Evolutionary conservation across 2,329 filamentous ascomycete genomes (phyloP).

Genomic region (Botrytis squamosa): DNA sequence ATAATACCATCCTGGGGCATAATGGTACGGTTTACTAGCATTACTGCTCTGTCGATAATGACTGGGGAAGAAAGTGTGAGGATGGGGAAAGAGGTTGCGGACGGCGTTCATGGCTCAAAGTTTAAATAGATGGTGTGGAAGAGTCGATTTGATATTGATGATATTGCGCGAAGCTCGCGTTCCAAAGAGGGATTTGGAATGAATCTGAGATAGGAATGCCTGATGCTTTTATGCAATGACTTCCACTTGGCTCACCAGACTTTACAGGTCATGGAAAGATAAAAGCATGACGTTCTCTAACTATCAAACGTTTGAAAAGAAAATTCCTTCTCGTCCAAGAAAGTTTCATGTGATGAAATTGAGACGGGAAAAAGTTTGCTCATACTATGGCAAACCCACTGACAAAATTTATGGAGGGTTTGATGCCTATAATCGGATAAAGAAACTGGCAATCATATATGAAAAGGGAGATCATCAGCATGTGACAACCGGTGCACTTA

Average conservation of each 20-base stretch:
- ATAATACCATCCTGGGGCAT: not conserved
- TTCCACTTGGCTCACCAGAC: not conserved
- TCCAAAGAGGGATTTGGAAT: not conserved
- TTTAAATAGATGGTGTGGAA: too few relatives aligned
- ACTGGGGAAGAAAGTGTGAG: not conserved
- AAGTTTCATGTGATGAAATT: not conserved
- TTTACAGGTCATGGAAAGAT: not conserved
- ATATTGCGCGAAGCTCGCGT: not conserved
- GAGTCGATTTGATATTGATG: not conserved
- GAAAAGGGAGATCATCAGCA: not conserved
- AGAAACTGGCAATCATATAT: not conserved
- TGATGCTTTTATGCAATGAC: not conserved
- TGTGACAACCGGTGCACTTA: not conserved
- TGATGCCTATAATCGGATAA: not conserved
- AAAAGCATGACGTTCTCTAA: not conserved
- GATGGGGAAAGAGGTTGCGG: not conserved
- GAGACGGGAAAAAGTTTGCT: not conserved
- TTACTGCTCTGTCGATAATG: not conserved
- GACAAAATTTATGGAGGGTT: not conserved
- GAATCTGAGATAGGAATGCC: not conserved
- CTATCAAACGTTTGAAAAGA: not conserved
- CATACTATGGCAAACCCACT: not conserved
- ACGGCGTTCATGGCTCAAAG: not conserved
- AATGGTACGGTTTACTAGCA: not conserved
- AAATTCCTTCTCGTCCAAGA: not conserved